Base-by-base conservation (phyloP, 768 basidiomycete genomes). In the Rhizopogon salebrosus region DNA sequence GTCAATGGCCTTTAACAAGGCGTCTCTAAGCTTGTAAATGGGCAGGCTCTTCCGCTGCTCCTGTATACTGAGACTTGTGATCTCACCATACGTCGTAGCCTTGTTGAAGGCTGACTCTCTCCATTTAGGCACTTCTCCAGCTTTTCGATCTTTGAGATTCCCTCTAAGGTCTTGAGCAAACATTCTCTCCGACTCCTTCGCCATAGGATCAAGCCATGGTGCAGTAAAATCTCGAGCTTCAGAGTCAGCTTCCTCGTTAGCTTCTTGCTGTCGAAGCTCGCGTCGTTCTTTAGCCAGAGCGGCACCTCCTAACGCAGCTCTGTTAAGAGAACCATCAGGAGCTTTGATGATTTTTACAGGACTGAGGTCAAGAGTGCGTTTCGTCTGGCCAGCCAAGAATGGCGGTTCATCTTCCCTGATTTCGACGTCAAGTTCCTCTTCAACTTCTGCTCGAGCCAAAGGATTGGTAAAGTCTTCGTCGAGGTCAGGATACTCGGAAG, bases 271-370 rank as follows among this genome's bases (percentile, higher is more conserved):
- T 57, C 93, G 82, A 46, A 98, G 70, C 67, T 99, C 97, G 40
- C 95, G 81, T 49, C 97, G 83, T 69, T 99, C 97, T 68, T 97
- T 97, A 11, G 95, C 92, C 3, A 98, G 73, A 2, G 94, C 85
- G 22, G 94, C 93, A 20, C 95, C 95, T 1, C 92, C 90, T 36
- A 98, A 79, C 5, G 97, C 97, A 18, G 97, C 95, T 55, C 97
- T 79, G 62, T 99, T 99, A 54, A 99, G 68, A 6, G 95, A 95
- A 18, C 97, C 97, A 71, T 99, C 97, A 0, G 97, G 97, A 20
- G 97, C 97, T 66, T 98, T 98, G 64, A 99, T 89, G 56, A 99
- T 90, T 70, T 98, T 98, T 60, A 98, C 93, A 0, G 97, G 97
- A 64, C 92, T 95, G 31, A 99, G 80, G 56, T 98, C 93, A 22